Evolutionary conservation across 2,329 filamentous ascomycete species (phyloP).

Genomic region (Fusarium lyarnte): DNA sequence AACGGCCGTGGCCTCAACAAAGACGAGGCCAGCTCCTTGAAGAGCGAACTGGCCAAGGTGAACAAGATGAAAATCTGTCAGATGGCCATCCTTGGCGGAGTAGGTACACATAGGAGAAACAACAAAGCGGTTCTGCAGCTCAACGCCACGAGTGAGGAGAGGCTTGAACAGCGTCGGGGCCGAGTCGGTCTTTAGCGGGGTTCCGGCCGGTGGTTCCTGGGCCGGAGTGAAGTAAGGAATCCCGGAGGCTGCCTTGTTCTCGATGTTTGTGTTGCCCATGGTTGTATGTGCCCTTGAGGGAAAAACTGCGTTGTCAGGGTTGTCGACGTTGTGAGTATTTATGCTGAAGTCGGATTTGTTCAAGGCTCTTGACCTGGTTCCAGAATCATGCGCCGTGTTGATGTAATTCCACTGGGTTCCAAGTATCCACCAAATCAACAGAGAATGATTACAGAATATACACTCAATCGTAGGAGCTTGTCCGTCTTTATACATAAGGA

Average conservation of each 20-base stretch:
- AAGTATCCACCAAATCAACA: neutral
- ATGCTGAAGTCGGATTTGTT: neutral
- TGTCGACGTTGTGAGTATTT: constrained; percentile 6
- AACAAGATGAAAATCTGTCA: constrained; percentile 83
- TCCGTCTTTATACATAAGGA: neutral
- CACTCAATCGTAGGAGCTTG: neutral
- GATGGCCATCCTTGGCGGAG: constrained; percentile 69
- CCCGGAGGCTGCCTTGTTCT: constrained; percentile 54
- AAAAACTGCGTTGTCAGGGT: neutral
- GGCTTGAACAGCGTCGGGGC: constrained; percentile 67
- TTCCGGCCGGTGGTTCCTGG: constrained; percentile 62
- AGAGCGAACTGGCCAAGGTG: constrained; percentile 83
- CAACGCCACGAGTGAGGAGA: constrained; percentile 62
- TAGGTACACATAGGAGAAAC: constrained; percentile 72
- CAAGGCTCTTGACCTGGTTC: neutral
- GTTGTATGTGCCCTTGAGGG: neutral
- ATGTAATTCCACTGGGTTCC: neutral
- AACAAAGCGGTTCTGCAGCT: constrained; percentile 65
- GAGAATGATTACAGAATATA: neutral
- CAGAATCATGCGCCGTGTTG: constrained; percentile 3
- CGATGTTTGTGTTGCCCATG: constrained; percentile 36
- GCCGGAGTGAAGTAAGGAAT: constrained; percentile 65
- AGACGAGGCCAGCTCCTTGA: constrained; percentile 76
- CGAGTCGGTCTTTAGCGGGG: constrained; percentile 51
- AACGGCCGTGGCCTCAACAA: constrained; percentile 83